phyloP scores from a whole-genome alignment of 1,284 basidiomycete genomes.

The Leccinum angustisporum region DNA sequence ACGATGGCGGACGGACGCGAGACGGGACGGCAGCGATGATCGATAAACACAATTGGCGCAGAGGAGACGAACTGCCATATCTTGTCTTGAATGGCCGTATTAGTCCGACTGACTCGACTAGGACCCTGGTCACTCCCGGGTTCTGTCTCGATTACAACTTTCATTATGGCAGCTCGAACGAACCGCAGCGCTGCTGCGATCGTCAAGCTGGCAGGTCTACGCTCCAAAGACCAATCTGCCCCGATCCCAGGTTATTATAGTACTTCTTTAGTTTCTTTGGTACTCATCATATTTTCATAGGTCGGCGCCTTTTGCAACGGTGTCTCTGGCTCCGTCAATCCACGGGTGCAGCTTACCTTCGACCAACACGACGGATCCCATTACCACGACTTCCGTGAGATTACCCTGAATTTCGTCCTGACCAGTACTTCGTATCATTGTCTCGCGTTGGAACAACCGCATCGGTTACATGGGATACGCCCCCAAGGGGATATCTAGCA shows the following conservation, averaged over 20 bases:
- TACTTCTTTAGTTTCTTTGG: conserved; percentile 24
- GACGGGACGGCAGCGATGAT: conserved; percentile 18
- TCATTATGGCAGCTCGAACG: no score
- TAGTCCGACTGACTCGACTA: not conserved
- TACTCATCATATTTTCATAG: conserved; percentile 36
- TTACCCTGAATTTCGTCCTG: conserved; percentile 83
- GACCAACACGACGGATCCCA: conserved; percentile 78
- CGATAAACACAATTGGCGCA: conserved; percentile 20
- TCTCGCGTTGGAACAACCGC: conserved; percentile 86
- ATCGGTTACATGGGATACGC: conserved; percentile 91
- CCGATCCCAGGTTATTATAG: no score
- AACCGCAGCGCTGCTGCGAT: no score
- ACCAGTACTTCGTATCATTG: conserved; percentile 91
- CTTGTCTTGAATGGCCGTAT: not conserved
- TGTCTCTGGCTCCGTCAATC: conserved; percentile 77
- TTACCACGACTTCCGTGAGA: conserved; percentile 95
- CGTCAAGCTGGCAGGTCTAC: no score
- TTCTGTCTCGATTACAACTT: no score
- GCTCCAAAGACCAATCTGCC: no score
- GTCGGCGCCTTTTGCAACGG: conserved; percentile 95
- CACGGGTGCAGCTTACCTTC: conserved; percentile 81
- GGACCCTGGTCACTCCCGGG: no score
- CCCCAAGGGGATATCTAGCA: conserved; percentile 70
- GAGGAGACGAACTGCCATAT: not conserved
- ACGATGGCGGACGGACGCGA: conserved; percentile 2